These are phyloP conservation scores for Ceratobasidium sp. DNA, from an alignment of 1,284 basidiomycete genomes.

Conservation along the genomic window DNA sequence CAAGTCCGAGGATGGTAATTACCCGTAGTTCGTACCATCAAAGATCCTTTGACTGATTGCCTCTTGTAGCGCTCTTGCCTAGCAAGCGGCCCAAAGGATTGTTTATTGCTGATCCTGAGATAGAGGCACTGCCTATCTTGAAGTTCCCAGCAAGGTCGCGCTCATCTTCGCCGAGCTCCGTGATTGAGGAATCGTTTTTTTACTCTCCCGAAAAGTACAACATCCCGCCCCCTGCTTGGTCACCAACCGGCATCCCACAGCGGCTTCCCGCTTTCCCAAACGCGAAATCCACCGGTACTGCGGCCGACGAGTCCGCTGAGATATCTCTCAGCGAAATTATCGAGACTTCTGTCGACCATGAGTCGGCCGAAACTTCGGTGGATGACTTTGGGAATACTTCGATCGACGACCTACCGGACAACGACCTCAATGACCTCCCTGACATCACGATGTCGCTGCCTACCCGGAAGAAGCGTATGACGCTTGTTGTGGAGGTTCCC, in stretches of 20 bases:
- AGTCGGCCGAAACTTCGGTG: background rate
- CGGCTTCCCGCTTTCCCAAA: slow-evolving; percentile 12
- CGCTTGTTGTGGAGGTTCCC: slow-evolving; percentile 36
- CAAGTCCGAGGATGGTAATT: slow-evolving; percentile 38
- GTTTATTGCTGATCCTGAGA: slow-evolving; percentile 30
- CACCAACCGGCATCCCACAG: slow-evolving; percentile 16
- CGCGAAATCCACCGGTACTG: background rate
- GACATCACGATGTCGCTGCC: slow-evolving; percentile 38
- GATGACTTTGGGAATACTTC: slow-evolving; percentile 11
- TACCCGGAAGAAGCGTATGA: slow-evolving; percentile 39
- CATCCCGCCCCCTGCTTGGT: slow-evolving; percentile 36
- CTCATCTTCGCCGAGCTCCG: slow-evolving; percentile 5
- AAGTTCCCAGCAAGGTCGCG: slow-evolving; percentile 16
- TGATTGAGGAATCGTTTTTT: slow-evolving; percentile 24
- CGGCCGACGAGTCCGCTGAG: slow-evolving; percentile 2
- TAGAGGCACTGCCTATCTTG: slow-evolving; percentile 23
- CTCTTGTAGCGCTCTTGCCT: slow-evolving; percentile 13
- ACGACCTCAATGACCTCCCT: slow-evolving; percentile 24
- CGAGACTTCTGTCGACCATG: background rate
- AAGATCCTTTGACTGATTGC: background rate
- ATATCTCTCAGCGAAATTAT: background rate
- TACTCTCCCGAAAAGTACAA: slow-evolving; percentile 29
- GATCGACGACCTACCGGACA: slow-evolving; percentile 22
- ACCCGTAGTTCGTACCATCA: background rate
- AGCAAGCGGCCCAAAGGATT: slow-evolving; percentile 35